Evolutionary conservation across 257 asterid species (phyloP), one percentile per base, ranked within the genome.

Genomic region (Handroanthus guayacan): DNA sequence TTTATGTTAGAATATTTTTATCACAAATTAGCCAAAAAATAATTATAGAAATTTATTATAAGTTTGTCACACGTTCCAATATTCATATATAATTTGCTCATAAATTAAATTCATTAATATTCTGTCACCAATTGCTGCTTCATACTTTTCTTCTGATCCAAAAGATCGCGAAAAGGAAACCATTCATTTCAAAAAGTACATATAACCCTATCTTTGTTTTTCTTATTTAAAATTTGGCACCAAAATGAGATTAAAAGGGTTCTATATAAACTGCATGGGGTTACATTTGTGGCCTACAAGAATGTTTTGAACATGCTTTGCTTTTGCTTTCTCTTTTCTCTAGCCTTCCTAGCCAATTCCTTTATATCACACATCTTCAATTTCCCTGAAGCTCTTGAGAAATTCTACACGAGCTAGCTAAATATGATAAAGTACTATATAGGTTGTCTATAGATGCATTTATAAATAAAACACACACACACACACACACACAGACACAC

Each of bases 221-320:
- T n/a, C 62, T 55, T 2, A 31, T 57, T n/a, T n/a, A n/a, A n/a
- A n/a, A n/a, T n/a, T n/a, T n/a, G n/a, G n/a, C n/a, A n/a, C n/a
- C n/a, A n/a, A n/a, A n/a, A n/a, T n/a, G n/a, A n/a, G n/a, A n/a
- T n/a, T n/a, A n/a, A 18, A 57, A 2, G 2, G 14, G 3, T 51
- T 70, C 62, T 73, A 68, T 77, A 61, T 62, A 70, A 57, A 7
- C 70, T 71, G 76, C 79, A 79, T 79, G 81, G 48, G 18, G 31
- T 72, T 57, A 60, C 56, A 74, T 69, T 13, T 39, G 37, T 75
- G 13, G 61, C 71, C 71, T 31, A 3, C 58, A 76, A 71, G 66
- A 47, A 66, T 56, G 31, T 71, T 62, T 16, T 52, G 66, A 72
- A 67, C 74, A 67, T 63, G 67, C 79, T 81, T 62, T 81, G 65